Conservation (phyloP, 257 asterid species). For the Solanum sejunctum region DNA sequence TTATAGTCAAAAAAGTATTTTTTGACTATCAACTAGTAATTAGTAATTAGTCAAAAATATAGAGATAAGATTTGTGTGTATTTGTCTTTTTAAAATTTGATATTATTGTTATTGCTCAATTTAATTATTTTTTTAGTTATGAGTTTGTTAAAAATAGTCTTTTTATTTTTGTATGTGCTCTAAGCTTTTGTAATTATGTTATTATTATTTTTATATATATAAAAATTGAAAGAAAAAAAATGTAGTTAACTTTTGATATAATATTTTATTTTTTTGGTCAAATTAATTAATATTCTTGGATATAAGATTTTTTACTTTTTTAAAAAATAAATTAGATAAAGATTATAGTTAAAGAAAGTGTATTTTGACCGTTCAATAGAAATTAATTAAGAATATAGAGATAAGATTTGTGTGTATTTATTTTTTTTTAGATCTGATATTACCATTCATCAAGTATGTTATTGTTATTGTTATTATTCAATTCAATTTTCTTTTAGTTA, state of each 20-base stretch:
- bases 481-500: neutral
- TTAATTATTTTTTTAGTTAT: neutral
- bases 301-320: too few relatives aligned
- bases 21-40: neutral
- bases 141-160: fast-evolving
- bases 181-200: too few relatives aligned
- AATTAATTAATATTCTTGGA: neutral
- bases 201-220: too few relatives aligned
- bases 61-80: neutral
- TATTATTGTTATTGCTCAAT: too few relatives aligned
- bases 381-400: neutral
- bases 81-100: neutral
- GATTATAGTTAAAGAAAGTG: neutral
- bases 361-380: neutral
- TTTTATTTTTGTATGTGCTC: too few relatives aligned
- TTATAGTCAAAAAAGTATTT: neutral
- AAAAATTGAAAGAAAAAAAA: too few relatives aligned
- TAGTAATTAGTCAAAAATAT: neutral
- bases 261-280: neutral
- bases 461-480: too few relatives aligned
- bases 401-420: neutral
- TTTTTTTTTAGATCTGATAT: too few relatives aligned
- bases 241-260: too few relatives aligned
- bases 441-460: too few relatives aligned
- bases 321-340: too few relatives aligned